Conservation (phyloP, 73 alveolate species). For the Paramecium biaurelia region DNA sequence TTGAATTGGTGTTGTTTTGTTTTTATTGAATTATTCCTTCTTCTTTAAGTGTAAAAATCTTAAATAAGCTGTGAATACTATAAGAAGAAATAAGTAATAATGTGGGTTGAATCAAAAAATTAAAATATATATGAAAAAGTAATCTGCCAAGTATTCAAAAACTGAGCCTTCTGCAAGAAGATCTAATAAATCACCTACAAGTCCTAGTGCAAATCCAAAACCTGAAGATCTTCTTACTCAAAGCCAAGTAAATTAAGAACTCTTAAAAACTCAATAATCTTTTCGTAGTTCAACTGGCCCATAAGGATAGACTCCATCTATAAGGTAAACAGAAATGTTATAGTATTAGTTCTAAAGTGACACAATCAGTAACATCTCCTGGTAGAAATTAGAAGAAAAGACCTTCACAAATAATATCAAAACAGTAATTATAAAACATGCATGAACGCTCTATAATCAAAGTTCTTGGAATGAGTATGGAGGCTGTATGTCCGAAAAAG, state of each 20-base stretch:
- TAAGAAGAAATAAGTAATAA: neutral
- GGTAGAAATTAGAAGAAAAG: neutral
- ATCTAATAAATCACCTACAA: neutral
- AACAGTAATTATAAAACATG: neutral
- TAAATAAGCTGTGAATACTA: neutral
- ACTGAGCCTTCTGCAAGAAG: neutral
- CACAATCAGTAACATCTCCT: conserved; percentile 9
- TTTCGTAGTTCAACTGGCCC: neutral
- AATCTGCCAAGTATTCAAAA: neutral
- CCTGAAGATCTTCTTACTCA: neutral
- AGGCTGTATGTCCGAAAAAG: conserved; percentile 28
- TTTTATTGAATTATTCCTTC: neutral
- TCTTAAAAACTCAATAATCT: neutral
- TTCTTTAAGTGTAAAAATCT: neutral
- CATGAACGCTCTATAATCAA: conserved; percentile 7
- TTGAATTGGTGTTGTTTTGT: neutral
- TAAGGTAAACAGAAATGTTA: neutral
- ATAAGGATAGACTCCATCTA: neutral
- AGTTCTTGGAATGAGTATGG: conserved; percentile 16
- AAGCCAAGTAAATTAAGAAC: neutral
- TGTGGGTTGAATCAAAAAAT: neutral
- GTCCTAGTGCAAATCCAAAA: neutral
- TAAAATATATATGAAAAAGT: neutral
- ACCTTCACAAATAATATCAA: conserved; percentile 7
- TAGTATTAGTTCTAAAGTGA: neutral